phyloP scores from a whole-genome alignment of 176 grass and related monocot genomes.

The Chrysopogon serrulatus region DNA sequence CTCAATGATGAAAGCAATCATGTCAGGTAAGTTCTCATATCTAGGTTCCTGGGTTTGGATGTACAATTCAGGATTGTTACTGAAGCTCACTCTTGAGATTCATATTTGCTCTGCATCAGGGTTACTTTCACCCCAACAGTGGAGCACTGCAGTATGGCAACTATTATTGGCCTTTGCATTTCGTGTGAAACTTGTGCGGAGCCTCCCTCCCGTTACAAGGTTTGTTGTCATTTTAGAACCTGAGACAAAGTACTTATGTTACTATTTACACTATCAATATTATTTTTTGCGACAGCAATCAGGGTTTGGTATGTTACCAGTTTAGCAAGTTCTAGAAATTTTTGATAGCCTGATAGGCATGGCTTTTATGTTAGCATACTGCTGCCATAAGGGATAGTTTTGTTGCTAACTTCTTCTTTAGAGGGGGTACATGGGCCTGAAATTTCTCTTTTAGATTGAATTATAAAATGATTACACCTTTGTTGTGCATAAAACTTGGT shows the following conservation, averaged over 20 bases:
- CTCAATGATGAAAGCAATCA: constrained; percentile 53
- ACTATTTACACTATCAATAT: neutral
- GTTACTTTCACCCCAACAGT: constrained; percentile 92
- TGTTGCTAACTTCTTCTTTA: neutral
- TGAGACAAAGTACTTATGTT: neutral
- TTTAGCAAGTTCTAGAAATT: neutral
- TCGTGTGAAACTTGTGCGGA: constrained; percentile 81
- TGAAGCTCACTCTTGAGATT: neutral
- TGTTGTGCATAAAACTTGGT: neutral
- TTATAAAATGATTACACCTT: neutral
- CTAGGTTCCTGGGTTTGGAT: neutral
- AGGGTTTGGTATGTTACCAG: neutral
- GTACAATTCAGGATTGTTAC: neutral
- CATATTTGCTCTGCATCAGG: constrained; percentile 39
- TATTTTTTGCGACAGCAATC: neutral
- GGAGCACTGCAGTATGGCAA: constrained; percentile 95
- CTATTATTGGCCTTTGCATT: constrained; percentile 95
- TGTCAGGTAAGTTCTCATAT: constrained; percentile 56
- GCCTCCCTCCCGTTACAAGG: constrained; percentile 95
- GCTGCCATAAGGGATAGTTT: neutral
- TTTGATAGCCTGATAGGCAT: neutral
- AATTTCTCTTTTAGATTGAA: neutral
- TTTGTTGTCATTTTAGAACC: neutral
- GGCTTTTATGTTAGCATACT: neutral
- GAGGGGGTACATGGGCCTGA: neutral